phyloP scores from a whole-genome alignment of 2,329 filamentous ascomycete genomes.

The Fonsecaea pedrosoi region DNA sequence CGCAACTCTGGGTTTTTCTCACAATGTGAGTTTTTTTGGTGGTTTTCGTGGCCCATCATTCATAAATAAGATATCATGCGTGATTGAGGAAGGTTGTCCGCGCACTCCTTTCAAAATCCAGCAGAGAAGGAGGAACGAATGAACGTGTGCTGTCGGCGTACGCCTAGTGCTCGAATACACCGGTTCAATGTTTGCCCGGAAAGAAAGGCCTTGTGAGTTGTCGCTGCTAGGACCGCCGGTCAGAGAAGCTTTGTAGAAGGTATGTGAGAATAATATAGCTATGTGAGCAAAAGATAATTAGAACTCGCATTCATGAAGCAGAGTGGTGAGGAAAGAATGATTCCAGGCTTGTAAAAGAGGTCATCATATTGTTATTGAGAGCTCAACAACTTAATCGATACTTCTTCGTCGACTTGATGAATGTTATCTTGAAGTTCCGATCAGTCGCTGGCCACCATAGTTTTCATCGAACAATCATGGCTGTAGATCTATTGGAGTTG shows the following conservation, averaged over 20 bases:
- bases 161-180: neutral
- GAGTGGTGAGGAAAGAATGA: neutral
- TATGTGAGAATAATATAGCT: neutral
- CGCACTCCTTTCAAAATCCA: neutral
- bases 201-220: neutral
- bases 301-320: neutral
- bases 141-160: neutral
- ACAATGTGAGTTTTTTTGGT: neutral
- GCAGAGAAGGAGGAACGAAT: neutral
- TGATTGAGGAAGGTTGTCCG: neutral
- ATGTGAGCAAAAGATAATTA: neutral
- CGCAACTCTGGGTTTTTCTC: neutral
- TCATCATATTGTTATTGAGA: neutral
- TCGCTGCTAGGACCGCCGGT: neutral
- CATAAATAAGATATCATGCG: neutral
- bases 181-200: constrained; percentile 3
- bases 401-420: neutral
- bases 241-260: neutral
- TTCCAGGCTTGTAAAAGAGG: neutral
- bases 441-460: neutral
- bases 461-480: neutral
- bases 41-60: neutral
- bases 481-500: neutral
- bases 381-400: neutral
- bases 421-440: neutral